Evolutionary conservation across 1,284 basidiomycete genomes (phyloP), one percentile per base, ranked within the genome.

Genomic region (Ceratobasidium sp.): DNA sequence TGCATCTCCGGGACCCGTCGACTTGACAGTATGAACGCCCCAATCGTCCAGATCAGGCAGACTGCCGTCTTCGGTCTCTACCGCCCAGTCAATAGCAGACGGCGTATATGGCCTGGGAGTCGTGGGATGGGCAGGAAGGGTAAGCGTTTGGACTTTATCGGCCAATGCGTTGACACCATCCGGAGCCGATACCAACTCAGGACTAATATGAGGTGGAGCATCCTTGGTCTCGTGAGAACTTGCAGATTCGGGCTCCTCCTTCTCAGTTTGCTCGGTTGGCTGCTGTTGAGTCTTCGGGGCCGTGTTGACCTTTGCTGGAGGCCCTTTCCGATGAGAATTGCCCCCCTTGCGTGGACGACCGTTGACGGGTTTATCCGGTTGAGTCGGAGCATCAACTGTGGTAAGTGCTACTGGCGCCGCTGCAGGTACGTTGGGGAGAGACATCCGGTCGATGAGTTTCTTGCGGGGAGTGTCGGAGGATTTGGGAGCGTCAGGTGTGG

Each of bases 1-100:
- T 8, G 59, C 22, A 14, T 15, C 41, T 24, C 47, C 59, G 4
- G n/a, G 75, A 64, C 47, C 47, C 6, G 75, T 45, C 15, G 75
- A 33, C 57, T 76, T 77, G 44, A 71, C 66, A 53, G 57, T 50
- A 2, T 67, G 57, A 29, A 77, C 57, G 47, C 74, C 92, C 93
- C 93, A 94, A 79, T 94, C 93, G 79, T 93, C 89, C 24, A 94
- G 84, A 82, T 93, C 92, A 14, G 93, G 93, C 5, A 94, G 83
- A 78, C 88, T 89, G 4, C 60, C 75, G 79, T 93, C 92, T 77
- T 94, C 93, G 75, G 94, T 92, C 76, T 93, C 92, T 41, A 90
- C 90, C 36, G 93, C 93, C 93, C 93, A 94, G 81, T 94, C 93
- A 72, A 93, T 91, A 76, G 93, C 91, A 76, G 89, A 50, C 15